phyloP scores from a whole-genome alignment of 1,284 basidiomycete species.

The Bjerkandera adusta region DNA sequence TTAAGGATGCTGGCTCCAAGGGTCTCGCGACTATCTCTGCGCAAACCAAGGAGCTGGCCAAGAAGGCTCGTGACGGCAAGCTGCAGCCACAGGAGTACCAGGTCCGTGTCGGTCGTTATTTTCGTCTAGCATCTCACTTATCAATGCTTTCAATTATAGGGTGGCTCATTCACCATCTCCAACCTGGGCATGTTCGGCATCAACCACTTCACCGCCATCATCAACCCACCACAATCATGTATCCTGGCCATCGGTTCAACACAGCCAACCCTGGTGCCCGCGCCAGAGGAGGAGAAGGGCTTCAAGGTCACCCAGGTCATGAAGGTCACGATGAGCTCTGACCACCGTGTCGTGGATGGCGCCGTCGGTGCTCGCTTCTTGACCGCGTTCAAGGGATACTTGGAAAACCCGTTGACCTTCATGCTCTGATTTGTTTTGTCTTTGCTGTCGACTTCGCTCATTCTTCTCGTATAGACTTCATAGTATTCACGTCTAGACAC shows the following conservation, averaged over 20 bases:
- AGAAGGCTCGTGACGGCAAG: conserved; percentile 96
- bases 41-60: conserved; percentile 90
- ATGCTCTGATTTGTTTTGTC: conserved; percentile 61
- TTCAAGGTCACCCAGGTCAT: conserved; percentile 92
- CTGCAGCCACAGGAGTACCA: conserved; percentile 96
- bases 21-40: conserved; percentile 92
- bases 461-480: conserved; percentile 5
- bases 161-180: conserved; percentile 98
- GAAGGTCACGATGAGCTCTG: conserved; percentile 95
- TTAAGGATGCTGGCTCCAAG: conserved; percentile 91
- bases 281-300: conserved; percentile 86
- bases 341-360: conserved; percentile 95
- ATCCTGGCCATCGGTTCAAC: conserved; percentile 95
- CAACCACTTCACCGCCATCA: conserved; percentile 97
- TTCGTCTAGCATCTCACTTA: conserved; percentile 4
- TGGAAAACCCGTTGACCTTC: conserved; percentile 95
- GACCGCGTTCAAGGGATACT: conserved; percentile 93
- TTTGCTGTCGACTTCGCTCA: conserved; percentile 1
- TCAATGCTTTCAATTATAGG: conserved; percentile 43
- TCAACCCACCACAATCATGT: conserved; percentile 98
- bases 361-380: conserved; percentile 91
- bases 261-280: conserved; percentile 84
- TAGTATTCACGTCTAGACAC: conserved; percentile 3
- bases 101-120: conserved; percentile 37
- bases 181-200: conserved; percentile 99